Evolutionary conservation across 2,329 filamentous ascomycete species (phyloP).

Genomic region (Fusarium subglutinans): DNA sequence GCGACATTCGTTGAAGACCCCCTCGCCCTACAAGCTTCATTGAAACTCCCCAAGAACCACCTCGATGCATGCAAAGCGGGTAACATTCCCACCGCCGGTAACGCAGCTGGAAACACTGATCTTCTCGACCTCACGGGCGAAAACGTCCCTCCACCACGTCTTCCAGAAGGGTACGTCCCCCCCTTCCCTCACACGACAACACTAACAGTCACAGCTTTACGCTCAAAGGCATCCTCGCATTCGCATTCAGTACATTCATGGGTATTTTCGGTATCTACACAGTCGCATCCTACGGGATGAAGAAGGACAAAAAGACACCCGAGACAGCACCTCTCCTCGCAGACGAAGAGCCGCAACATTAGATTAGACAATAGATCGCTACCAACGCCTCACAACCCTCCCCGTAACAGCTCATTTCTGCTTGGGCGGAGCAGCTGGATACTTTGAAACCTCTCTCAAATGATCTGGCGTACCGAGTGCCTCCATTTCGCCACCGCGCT

Average conservation of each 20-base stretch:
- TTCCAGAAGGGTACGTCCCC: slow-evolving; percentile 68
- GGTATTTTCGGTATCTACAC: slow-evolving; percentile 74
- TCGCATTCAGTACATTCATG: slow-evolving; percentile 75
- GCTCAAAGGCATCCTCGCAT: slow-evolving; percentile 73
- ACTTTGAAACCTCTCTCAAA: slow-evolving; percentile 38
- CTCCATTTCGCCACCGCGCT: slow-evolving; percentile 26
- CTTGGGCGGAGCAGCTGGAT: slow-evolving; percentile 14
- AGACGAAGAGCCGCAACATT: neutral
- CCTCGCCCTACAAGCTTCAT: slow-evolving; percentile 65
- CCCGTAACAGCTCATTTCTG: neutral
- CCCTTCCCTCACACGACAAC: neutral
- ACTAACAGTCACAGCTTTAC: slow-evolving; percentile 63
- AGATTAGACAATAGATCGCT: slow-evolving; percentile 12
- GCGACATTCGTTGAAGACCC: slow-evolving; percentile 73
- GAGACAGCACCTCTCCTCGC: slow-evolving; percentile 40
- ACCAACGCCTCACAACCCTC: neutral
- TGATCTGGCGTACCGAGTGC: slow-evolving; percentile 41
- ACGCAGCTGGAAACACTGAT: slow-evolving; percentile 79
- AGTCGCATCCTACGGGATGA: slow-evolving; percentile 71
- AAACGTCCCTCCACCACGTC: slow-evolving; percentile 60
- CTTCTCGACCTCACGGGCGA: slow-evolving; percentile 71
- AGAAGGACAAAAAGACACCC: slow-evolving; percentile 23
- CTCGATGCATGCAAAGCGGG: slow-evolving; percentile 65
- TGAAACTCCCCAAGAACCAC: slow-evolving; percentile 69
- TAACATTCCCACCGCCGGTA: slow-evolving; percentile 66